Percentiles rank a stretch among this genome's conserved stretches.
These are phyloP conservation scores for Mycena haematopus DNA, from an alignment of 768 basidiomycete species.

Conservation along the genomic window DNA sequence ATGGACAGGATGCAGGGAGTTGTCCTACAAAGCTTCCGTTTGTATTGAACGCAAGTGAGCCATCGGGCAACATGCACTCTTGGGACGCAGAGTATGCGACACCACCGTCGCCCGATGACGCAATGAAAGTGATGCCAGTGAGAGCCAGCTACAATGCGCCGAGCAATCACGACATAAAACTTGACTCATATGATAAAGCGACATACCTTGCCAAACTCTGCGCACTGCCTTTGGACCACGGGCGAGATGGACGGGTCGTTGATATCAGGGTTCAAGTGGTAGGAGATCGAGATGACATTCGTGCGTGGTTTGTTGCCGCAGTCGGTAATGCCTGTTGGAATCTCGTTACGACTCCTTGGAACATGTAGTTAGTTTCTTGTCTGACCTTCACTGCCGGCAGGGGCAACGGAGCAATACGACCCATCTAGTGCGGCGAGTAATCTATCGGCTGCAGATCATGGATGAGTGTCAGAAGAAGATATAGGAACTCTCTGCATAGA, in stretches of 20 bases:
- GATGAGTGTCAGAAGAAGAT: neutral
- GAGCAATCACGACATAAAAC: no score
- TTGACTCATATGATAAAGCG: neutral
- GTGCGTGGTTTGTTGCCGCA: neutral
- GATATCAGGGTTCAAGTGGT: neutral
- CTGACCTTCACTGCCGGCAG: constrained; percentile 2
- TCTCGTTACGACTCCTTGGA: no score
- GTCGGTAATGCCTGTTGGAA: neutral
- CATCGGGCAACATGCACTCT: neutral
- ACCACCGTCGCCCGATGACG: neutral
- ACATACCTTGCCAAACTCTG: neutral
- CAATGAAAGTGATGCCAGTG: neutral
- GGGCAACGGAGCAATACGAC: constrained; percentile 12
- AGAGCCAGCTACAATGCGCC: neutral
- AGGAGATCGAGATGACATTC: neutral
- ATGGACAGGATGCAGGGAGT: neutral
- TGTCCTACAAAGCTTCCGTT: neutral
- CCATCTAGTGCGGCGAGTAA: constrained; percentile 16
- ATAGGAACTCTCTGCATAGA: neutral
- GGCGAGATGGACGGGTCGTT: neutral
- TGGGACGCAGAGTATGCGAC: neutral
- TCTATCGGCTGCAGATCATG: constrained; percentile 9
- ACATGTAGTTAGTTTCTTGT: no score
- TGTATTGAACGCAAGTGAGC: neutral
- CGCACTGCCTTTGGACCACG: neutral